phyloP scores from a whole-genome alignment of 2,329 filamentous ascomycete species.

The Escovopsis weberi region DNA sequence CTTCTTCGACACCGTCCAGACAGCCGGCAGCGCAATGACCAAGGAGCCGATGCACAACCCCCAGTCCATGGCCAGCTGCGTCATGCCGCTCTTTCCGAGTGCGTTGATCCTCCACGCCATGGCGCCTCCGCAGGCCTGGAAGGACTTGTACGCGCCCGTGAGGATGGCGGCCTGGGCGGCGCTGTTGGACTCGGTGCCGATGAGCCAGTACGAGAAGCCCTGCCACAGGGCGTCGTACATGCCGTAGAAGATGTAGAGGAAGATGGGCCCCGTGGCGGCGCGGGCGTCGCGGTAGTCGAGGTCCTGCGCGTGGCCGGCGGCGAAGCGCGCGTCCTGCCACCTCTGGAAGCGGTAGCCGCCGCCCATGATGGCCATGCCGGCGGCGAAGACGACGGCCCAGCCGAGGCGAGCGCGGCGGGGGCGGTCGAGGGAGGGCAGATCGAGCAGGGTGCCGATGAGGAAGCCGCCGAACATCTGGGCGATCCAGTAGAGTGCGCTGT shows the following conservation, averaged over 20 bases:
- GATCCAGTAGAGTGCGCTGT: constrained; percentile 39
- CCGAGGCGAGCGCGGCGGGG: constrained; percentile 30
- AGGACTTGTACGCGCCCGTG: constrained; percentile 31
- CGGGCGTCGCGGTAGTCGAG: constrained; percentile 31
- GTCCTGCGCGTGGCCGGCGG: constrained; percentile 24
- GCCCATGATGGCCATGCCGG: constrained; percentile 40
- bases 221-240: constrained; percentile 56
- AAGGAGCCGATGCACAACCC: constrained; percentile 29
- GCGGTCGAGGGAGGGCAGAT: constrained; percentile 27
- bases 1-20: constrained; percentile 12
- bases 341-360: constrained; percentile 52
- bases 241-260: constrained; percentile 58
- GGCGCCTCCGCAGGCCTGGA: constrained; percentile 27
- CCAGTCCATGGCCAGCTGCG: constrained; percentile 31
- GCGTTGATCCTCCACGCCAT: constrained; percentile 32
- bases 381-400: constrained; percentile 30
- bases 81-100: constrained; percentile 19
- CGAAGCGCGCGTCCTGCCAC: constrained; percentile 32
- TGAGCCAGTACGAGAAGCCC: constrained; percentile 46
- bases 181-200: constrained; percentile 30
- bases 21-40: constrained; percentile 26
- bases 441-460: constrained; percentile 29
- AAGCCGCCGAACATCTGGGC: constrained; percentile 39
- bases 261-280: constrained; percentile 46
- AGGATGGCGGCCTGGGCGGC: constrained; percentile 25